These are phyloP conservation scores for Malassezia japonica DNA, from an alignment of 1,284 basidiomycete species.

Conservation along the genomic window DNA sequence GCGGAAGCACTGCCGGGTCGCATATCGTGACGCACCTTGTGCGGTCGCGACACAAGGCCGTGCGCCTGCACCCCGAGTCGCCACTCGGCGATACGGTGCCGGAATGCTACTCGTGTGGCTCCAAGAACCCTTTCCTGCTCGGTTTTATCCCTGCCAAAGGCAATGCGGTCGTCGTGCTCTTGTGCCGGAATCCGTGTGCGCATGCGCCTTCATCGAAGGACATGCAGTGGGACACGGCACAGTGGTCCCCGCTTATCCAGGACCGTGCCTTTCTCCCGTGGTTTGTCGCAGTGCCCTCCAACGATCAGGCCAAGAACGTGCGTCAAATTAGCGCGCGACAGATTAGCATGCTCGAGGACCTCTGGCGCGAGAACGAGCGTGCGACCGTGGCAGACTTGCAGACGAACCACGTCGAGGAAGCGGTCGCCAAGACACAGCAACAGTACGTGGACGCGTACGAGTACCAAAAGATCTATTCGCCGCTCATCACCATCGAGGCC, in stretches of 20 bases:
- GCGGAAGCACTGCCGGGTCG: constrained; percentile 82
- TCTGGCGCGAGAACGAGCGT: constrained; percentile 92
- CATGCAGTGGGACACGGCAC: constrained; percentile 92
- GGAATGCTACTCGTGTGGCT: constrained; percentile 95
- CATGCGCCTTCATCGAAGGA: constrained; percentile 78
- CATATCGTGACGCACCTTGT: constrained; percentile 99
- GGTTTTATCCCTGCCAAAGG: constrained; percentile 99
- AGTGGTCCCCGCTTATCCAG: constrained; percentile 97
- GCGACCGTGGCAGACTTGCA: constrained; percentile 65
- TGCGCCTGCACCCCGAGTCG: constrained; percentile 86
- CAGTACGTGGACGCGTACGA: constrained; percentile 95
- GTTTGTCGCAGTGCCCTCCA: constrained; percentile 93
- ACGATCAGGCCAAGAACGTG: constrained; percentile 86
- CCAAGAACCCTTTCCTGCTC: constrained; percentile 97
- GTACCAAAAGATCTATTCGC: constrained; percentile 98
- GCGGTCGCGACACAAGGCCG: constrained; percentile 97
- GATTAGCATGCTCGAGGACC: constrained; percentile 91
- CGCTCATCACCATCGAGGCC: constrained; percentile 97
- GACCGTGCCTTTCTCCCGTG: constrained; percentile 96
- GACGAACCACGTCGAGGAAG: constrained; percentile 68
- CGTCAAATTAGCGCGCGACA: constrained; percentile 92
- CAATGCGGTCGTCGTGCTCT: constrained; percentile 94
- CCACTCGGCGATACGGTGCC: constrained; percentile 93
- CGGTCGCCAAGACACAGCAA: constrained; percentile 68
- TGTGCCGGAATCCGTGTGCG: constrained; percentile 98